phyloP scores from a whole-genome alignment of 2,329 filamentous ascomycete genomes.

The Neofusicoccum parvum region DNA sequence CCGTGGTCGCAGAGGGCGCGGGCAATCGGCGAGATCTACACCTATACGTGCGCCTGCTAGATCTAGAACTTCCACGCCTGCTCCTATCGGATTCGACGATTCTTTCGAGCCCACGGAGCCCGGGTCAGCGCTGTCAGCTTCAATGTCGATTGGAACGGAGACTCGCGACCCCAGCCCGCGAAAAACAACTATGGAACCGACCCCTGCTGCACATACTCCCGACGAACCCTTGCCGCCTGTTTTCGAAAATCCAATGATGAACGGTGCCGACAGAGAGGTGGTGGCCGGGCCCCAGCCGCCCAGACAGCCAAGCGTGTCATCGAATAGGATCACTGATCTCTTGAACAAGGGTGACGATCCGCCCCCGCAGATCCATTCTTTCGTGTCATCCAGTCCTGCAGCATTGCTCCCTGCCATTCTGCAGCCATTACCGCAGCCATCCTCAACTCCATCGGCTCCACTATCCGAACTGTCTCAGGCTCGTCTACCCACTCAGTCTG shows the following conservation, averaged over 20 bases:
- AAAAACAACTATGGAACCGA: slow-evolving; percentile 25
- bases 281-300: slow-evolving; percentile 2
- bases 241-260: neutral
- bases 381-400: slow-evolving; percentile 15
- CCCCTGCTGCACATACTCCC: slow-evolving; percentile 24
- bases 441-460: slow-evolving; percentile 11
- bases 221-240: neutral
- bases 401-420: slow-evolving; percentile 15
- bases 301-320: slow-evolving; percentile 30
- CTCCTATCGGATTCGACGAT: neutral
- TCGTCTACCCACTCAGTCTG: neutral
- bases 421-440: slow-evolving; percentile 11
- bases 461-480: neutral
- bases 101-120: neutral
- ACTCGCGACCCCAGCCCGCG: slow-evolving; percentile 8
- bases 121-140: slow-evolving; percentile 13
- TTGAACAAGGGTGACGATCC: slow-evolving; percentile 38
- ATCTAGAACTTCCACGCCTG: slow-evolving; percentile 9
- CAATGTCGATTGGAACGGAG: slow-evolving; percentile 18
- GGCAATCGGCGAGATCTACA: slow-evolving; percentile 13
- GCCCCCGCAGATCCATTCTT: neutral
- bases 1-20: slow-evolving; percentile 5
- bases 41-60: slow-evolving; percentile 1
- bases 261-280: neutral
- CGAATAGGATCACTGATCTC: slow-evolving; percentile 41